Evolutionary conservation across 78 protist genomes (phyloP), one percentile per base, ranked within the genome.

Genomic region (Dictyostelium firmibasis): DNA sequence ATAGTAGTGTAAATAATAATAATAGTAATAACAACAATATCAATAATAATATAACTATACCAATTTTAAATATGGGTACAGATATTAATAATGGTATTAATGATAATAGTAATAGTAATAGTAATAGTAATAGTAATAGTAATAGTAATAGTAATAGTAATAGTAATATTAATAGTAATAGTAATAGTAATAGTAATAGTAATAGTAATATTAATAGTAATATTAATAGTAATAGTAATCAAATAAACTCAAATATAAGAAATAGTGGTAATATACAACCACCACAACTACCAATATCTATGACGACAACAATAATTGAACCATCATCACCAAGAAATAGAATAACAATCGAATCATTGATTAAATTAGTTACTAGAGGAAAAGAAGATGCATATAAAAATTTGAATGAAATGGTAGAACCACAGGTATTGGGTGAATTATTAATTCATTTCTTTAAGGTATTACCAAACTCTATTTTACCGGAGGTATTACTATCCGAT

Each of bases 321-420:
- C n/a, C n/a, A 20, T 29, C 81, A 20, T 27, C 75, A n/a, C 75
- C 75, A 67, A 67, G 75, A 27, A 72, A 72, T 33, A 72, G 36
- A 72, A 72, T 72, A 16, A 72, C 79, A 72, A 27, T 86, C 11
- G 84, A 86, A 23, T 35, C 25, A 76, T 38, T 86, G 2, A 31
- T 76, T 18, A 33, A 67, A 36, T 29, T 38, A 14, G 83, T 84
- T 3, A 81, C 69, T 44, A 69, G 88, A 27, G 94, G 94, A 11
- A 89, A 89, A 47, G 94, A 89, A 9, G 94, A 89, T 70, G 70
- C 36, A 13, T 89, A 81, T 35, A 89, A 69, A 69, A 29, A 78
- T 13, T 18, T 87, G 2, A 47, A 31, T 10, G 83, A 77, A 31
- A 41, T 77, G 57, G 60, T 77, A n/a, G 83, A 77, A n/a, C 35